Evolutionary conservation across 2,329 filamentous ascomycete genomes (phyloP).

Genomic region (Arachnomyces sp.): DNA sequence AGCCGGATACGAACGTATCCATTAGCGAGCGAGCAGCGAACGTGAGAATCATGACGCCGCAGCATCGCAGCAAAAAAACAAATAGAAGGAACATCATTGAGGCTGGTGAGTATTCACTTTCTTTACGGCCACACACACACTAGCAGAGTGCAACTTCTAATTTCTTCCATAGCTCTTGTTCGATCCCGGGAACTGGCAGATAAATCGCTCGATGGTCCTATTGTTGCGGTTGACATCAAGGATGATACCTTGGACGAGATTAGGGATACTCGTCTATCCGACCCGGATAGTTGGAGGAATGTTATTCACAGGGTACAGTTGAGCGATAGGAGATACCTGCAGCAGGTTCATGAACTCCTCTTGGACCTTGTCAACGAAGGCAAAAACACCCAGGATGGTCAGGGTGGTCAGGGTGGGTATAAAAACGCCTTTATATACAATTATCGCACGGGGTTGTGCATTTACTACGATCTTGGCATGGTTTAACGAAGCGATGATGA

Average conservation of each 20-base stretch:
- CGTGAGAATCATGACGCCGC: constrained; percentile 75
- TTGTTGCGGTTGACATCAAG: constrained; percentile 80
- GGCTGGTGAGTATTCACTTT: constrained; percentile 55
- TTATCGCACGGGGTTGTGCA: constrained; percentile 72
- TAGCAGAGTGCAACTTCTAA: constrained; percentile 11
- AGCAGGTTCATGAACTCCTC: constrained; percentile 73
- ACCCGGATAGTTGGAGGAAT: constrained; percentile 74
- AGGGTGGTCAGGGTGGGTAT: constrained; percentile 45
- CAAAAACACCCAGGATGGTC: constrained; percentile 17
- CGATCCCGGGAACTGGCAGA: constrained; percentile 57
- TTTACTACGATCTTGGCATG: constrained; percentile 70
- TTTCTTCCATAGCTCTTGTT: constrained; percentile 38
- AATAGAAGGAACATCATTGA: constrained; percentile 83
- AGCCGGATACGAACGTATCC: constrained; percentile 28
- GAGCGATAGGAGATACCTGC: constrained; percentile 71
- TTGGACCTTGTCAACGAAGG: constrained; percentile 50
- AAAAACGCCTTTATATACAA: constrained; percentile 85
- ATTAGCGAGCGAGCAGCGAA: constrained; percentile 54
- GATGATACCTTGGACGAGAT: constrained; percentile 76
- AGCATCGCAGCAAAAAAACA: constrained; percentile 82
- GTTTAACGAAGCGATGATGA: constrained; percentile 16
- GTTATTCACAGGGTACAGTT: constrained; percentile 71
- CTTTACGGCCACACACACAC: not conserved
- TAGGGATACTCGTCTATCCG: constrained; percentile 64
- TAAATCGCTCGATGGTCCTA: constrained; percentile 67